Base-by-base conservation (phyloP, 192 early-diverging fungal genomes). In the Geranomyces variabilis region DNA sequence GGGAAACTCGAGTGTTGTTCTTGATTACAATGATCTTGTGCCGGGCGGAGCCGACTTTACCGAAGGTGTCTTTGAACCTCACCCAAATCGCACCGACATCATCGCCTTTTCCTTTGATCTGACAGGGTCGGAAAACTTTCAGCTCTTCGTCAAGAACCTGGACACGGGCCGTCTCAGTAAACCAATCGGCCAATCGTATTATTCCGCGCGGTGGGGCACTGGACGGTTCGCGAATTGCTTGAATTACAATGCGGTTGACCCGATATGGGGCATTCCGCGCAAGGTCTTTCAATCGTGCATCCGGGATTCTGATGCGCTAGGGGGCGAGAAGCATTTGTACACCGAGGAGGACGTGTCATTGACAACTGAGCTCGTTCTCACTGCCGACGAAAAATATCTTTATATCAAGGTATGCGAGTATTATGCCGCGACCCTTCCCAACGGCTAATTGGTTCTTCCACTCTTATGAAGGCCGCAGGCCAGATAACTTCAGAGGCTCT, bases 61-160 rank as follows among this genome's bases (percentile, higher is more conserved):
- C 6, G 41, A 79, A 0, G 81, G 81, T 31, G 71, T 82, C 28
- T 83, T 83, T 65, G 80, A 83, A 76, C 75, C 74, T 29, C 67
- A 65, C 45, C 66, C 69, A 24, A 14, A 67, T 33, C 43, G 63
- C 30, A 61, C 48, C 15, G 13, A 73, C 44, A 31, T 82, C 24
- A 28, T 79, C 17, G 79, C 81, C 13, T 78, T 72, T 60, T 81
- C 79, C n/a, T 62, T 67, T 22, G 80, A 83, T 74, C 15, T 68
- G 1, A 74, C n/a, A 41, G 81, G 80, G 22, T 15, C 31, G 1
- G 81, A 83, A 47, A 69, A 44, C n/a, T 81, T 63, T 57, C 12
- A 8, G 10, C 63, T 83, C 45, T 72, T 29, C 48, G 58, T 79
- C 22, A 33, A 71, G 15, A 17, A 67, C 45, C 13, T 66, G 41